A percentile compares a stretch with the other conserved stretches of the same genome.
Evolutionary conservation across 164 flowering plant species (phyloP).

Genomic region (Stephania cephalantha): DNA sequence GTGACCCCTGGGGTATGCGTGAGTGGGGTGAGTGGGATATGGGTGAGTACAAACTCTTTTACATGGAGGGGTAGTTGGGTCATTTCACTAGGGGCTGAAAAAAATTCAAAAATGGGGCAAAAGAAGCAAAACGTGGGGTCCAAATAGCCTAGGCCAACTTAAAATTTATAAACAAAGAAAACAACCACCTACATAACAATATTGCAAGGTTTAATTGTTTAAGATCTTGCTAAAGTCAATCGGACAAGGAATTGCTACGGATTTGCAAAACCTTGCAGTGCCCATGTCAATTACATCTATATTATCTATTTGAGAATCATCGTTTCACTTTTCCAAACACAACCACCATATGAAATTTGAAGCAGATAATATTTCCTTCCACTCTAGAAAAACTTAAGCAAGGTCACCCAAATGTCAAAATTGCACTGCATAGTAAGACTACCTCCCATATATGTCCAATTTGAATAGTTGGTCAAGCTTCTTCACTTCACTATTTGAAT

Average conservation of each 20-base stretch:
- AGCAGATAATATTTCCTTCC: background rate
- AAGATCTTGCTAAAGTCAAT: background rate
- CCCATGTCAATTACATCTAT: background rate
- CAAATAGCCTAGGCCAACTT: no score
- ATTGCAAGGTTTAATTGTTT: background rate
- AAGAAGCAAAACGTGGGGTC: no score
- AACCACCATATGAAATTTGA: background rate
- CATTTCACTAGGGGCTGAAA: no score
- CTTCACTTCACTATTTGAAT: no score
- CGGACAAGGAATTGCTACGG: background rate
- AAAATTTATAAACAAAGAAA: background rate
- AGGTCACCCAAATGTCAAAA: background rate
- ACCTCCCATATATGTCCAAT: background rate
- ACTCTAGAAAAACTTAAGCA: background rate
- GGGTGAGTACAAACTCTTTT: no score
- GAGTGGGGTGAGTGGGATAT: no score
- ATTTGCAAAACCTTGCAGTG: background rate
- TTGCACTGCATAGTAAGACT: background rate
- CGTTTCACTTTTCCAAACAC: background rate
- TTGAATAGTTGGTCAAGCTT: no score
- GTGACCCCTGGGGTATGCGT: no score
- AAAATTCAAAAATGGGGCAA: no score
- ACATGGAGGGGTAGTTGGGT: no score
- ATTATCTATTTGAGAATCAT: background rate
- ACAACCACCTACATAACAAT: background rate